phyloP scores from a whole-genome alignment of 2,329 filamentous ascomycete species.

The Colletotrichum cuscutae region DNA sequence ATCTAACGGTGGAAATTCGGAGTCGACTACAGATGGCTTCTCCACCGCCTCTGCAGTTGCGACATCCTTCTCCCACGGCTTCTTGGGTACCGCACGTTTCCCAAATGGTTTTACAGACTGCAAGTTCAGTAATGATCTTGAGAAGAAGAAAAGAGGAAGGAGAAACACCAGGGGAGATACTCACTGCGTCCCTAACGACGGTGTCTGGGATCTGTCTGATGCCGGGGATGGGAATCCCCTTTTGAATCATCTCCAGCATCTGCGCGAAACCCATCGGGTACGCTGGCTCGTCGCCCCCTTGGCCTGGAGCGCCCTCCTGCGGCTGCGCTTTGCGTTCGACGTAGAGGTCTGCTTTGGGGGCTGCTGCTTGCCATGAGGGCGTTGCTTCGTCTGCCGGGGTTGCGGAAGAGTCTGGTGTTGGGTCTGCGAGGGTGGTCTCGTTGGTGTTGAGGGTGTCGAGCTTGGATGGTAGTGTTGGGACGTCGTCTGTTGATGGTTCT shows the following conservation, averaged over 20 bases:
- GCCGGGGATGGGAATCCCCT: conserved; percentile 84
- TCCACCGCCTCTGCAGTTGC: conserved; percentile 10
- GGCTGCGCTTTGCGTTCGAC: conserved; percentile 49
- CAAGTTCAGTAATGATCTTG: neutral
- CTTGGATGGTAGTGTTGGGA: conserved; percentile 25
- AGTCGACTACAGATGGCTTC: conserved; percentile 43
- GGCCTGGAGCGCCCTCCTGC: conserved; percentile 35
- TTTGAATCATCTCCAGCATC: conserved; percentile 86
- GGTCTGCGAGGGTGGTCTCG: neutral
- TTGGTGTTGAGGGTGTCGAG: conserved; percentile 19
- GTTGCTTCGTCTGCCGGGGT: conserved; percentile 19
- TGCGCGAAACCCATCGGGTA: conserved; percentile 88
- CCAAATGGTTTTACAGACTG: conserved; percentile 61
- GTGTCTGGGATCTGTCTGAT: conserved; percentile 89
- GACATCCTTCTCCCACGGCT: conserved; percentile 82
- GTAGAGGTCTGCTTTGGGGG: conserved; percentile 58
- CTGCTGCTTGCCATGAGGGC: conserved; percentile 60
- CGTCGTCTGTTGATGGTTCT: conserved; percentile 9
- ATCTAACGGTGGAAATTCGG: conserved; percentile 46
- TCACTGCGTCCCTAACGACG: conserved; percentile 76
- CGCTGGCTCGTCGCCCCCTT: conserved; percentile 64
- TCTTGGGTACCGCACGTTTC: conserved; percentile 58
- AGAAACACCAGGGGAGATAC: conserved; percentile 35
- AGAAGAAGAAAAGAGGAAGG: neutral
- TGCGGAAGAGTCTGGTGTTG: neutral